Conservation (phyloP, 768 basidiomycete genomes). For the Omphalotus guepiniiformis region DNA sequence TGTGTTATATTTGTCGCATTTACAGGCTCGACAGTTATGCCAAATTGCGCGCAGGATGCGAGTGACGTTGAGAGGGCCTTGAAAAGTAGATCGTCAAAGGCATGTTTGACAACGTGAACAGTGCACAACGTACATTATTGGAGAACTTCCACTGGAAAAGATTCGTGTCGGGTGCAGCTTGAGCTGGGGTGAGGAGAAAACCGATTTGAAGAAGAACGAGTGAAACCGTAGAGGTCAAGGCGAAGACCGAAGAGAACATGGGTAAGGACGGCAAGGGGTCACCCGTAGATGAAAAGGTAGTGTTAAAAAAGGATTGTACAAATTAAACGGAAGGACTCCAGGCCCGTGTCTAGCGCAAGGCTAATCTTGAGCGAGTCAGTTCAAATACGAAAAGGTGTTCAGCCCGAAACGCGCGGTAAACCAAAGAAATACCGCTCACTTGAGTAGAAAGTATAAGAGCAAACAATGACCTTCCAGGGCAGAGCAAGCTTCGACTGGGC, state of each 20-base stretch:
- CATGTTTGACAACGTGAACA: background rate
- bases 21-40: slow-evolving; percentile 20
- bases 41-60: slow-evolving; percentile 20
- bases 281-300: too few relatives aligned
- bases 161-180: slow-evolving; percentile 1
- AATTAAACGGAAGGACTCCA: too few relatives aligned
- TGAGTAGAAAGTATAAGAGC: too few relatives aligned
- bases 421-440: too few relatives aligned
- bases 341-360: too few relatives aligned
- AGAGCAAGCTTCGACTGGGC: too few relatives aligned
- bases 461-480: too few relatives aligned
- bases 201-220: slow-evolving; percentile 3
- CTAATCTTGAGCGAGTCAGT: too few relatives aligned
- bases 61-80: slow-evolving; percentile 13
- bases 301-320: too few relatives aligned
- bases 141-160: slow-evolving; percentile 30
- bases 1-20: slow-evolving; percentile 15
- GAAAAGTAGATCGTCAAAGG: slow-evolving; percentile 7
- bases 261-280: too few relatives aligned
- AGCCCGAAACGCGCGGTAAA: too few relatives aligned
- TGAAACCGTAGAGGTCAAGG: slow-evolving; percentile 10
- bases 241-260: slow-evolving; percentile 8
- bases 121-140: slow-evolving; percentile 13
- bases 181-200: slow-evolving; percentile 11
- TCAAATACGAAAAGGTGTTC: too few relatives aligned